Evolutionary conservation across 257 asterid species (phyloP), one percentile per base, ranked within the genome.

Genomic region (Avicennia marina): DNA sequence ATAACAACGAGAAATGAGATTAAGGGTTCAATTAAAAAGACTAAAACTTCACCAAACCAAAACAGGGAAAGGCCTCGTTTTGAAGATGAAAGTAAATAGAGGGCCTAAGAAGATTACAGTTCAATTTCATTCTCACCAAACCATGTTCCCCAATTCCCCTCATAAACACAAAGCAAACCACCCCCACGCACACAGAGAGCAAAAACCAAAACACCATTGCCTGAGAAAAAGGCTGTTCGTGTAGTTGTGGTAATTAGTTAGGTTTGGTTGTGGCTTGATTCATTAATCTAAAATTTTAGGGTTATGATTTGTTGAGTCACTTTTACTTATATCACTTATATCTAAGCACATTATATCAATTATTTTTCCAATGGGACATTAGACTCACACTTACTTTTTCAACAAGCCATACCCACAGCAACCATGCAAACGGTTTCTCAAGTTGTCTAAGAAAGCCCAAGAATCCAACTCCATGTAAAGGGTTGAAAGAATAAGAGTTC

Each of bases 371-470:
- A n/a, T n/a, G n/a, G n/a, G n/a, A n/a, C n/a, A n/a, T n/a, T n/a
- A n/a, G n/a, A n/a, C n/a, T n/a, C n/a, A n/a, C n/a, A n/a, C n/a
- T n/a, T n/a, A n/a, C n/a, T n/a, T n/a, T n/a, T n/a, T n/a, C n/a
- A n/a, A n/a, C n/a, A n/a, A 40, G 13, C 62, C 57, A 53, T 45
- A 45, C 11, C 53, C 5, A 31, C 48, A 53, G 46, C 65, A 54
- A 49, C 31, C 74, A 69, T 69, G 74, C 74, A 69, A 42, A 56
- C 1, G 47, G 46, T 55, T 41, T n/a, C n/a, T 44, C 52, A 53
- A 48, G 22, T 17, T n/a, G 22, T 2, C 59, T 29, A 57, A 31
- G 42, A 24, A 52, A 60, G 36, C 31, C 11, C 2, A 0, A 43
- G 45, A 33, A 3, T 12, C 29, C 17, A 33, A 15, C 44, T 25